phyloP scores from a whole-genome alignment of 345 rosid species.

The Durio zibethinus region DNA sequence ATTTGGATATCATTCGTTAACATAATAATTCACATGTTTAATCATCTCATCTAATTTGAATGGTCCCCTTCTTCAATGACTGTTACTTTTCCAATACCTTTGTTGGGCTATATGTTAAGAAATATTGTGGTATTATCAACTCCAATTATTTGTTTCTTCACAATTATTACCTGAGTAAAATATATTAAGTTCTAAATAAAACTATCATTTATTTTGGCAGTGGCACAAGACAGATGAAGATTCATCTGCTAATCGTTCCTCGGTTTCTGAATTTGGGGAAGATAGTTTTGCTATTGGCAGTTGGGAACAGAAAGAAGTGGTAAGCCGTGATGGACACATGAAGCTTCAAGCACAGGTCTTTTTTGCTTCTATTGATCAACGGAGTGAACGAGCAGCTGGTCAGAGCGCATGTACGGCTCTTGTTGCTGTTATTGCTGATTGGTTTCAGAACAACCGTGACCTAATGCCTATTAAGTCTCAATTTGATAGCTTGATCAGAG shows the following conservation, averaged over 20 bases:
- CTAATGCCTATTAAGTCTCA: conserved; percentile 93
- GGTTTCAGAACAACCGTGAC: conserved; percentile 77
- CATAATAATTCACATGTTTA: background rate
- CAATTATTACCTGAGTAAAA: background rate
- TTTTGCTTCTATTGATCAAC: conserved; percentile 93
- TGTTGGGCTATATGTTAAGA: background rate
- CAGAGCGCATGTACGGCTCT: conserved; percentile 94
- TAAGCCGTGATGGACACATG: conserved; percentile 87
- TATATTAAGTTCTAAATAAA: background rate
- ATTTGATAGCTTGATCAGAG: conserved; percentile 83
- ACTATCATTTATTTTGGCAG: conserved; percentile 39
- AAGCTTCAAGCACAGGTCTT: conserved; percentile 71
- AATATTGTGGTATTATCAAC: background rate
- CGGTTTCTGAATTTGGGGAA: conserved; percentile 85
- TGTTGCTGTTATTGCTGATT: conserved; percentile 92
- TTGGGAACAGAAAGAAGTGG: conserved; percentile 79
- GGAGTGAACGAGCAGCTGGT: conserved; percentile 90
- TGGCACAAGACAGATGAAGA: conserved; percentile 67
- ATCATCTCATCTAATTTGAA: background rate
- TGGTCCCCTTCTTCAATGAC: background rate
- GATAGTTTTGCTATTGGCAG: conserved; percentile 84
- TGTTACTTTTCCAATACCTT: background rate
- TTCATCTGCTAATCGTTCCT: conserved; percentile 53
- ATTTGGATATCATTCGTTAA: background rate
- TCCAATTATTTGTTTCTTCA: background rate